Evolutionary conservation across 495 filamentous ascomycete species (phyloP).

Genomic region (Physcia stellaris): DNA sequence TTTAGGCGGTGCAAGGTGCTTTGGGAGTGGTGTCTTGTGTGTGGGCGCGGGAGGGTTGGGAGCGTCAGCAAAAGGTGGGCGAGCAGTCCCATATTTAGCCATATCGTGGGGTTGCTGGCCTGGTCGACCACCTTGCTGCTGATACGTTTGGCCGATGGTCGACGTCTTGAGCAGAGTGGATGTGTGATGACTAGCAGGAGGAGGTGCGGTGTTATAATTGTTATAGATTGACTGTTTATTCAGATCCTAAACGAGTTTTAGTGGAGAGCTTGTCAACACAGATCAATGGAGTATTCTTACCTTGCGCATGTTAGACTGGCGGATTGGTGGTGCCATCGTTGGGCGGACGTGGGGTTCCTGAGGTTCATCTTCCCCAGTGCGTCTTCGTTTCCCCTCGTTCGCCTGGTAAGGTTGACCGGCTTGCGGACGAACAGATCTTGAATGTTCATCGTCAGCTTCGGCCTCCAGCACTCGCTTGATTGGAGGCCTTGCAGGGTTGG

Average conservation of each 20-base stretch:
- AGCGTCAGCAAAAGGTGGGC: constrained; percentile 75
- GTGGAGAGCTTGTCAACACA: neutral
- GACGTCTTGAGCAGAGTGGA: constrained; percentile 14
- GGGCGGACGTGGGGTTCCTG: constrained; percentile 29
- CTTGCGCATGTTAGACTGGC: constrained; percentile 68
- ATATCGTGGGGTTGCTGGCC: constrained; percentile 53
- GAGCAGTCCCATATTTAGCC: constrained; percentile 69
- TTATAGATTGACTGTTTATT: constrained; percentile 48
- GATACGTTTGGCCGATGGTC: constrained; percentile 18
- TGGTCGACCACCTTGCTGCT: constrained; percentile 36
- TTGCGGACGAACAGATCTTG: constrained; percentile 27
- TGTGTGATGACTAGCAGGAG: constrained; percentile 33
- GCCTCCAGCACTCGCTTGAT: constrained; percentile 42
- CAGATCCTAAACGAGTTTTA: constrained; percentile 31
- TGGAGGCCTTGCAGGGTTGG: constrained; percentile 49
- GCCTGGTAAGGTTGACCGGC: constrained; percentile 30
- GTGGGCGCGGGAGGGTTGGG: constrained; percentile 36
- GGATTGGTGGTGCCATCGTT: constrained; percentile 69
- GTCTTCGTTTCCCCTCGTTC: constrained; percentile 40
- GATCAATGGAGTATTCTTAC: constrained; percentile 32
- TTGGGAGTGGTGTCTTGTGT: constrained; percentile 29
- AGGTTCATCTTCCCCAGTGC: constrained; percentile 44
- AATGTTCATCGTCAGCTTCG: constrained; percentile 32
- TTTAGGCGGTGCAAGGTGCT: constrained; percentile 57
- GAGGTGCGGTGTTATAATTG: constrained; percentile 45